Evolutionary conservation across 2,329 filamentous ascomycete genomes (phyloP).

Genomic region (Chrysosporium keratinophilum): DNA sequence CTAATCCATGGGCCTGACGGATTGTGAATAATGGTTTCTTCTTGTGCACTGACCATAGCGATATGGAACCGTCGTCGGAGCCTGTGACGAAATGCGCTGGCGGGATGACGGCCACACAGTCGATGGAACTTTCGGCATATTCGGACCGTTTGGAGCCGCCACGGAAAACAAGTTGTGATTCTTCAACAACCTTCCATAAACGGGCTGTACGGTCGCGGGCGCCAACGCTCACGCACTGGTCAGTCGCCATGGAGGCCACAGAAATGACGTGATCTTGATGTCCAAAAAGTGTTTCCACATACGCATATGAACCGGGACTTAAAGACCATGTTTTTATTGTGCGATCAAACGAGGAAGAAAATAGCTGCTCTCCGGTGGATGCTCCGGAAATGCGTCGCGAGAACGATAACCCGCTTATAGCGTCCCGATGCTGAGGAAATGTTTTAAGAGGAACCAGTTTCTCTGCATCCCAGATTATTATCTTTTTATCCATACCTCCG

Average conservation of each 20-base stretch:
- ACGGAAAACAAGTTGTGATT: slow-evolving; percentile 89
- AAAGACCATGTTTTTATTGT: slow-evolving; percentile 94
- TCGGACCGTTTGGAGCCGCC: slow-evolving; percentile 46
- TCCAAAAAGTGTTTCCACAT: slow-evolving; percentile 90
- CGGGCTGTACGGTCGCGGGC: slow-evolving; percentile 83
- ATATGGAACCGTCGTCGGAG: slow-evolving; percentile 77
- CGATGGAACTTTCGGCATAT: slow-evolving; percentile 71
- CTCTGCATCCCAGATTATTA: slow-evolving; percentile 80
- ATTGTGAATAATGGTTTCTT: slow-evolving; percentile 86
- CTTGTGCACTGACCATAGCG: slow-evolving; percentile 80
- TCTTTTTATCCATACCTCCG: slow-evolving; percentile 69
- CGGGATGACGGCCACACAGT: slow-evolving; percentile 84
- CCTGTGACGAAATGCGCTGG: slow-evolving; percentile 86
- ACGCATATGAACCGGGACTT: slow-evolving; percentile 66
- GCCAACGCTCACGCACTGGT: slow-evolving; percentile 84
- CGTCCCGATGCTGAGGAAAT: slow-evolving; percentile 84
- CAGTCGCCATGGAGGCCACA: slow-evolving; percentile 70
- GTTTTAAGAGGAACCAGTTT: slow-evolving; percentile 68
- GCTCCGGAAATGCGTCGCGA: slow-evolving; percentile 56
- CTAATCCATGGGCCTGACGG: slow-evolving; percentile 72
- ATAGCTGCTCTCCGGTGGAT: slow-evolving; percentile 65
- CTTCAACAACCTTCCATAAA: slow-evolving; percentile 92
- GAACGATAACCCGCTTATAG: slow-evolving; percentile 76
- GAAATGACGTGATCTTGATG: slow-evolving; percentile 87
- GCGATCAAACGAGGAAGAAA: slow-evolving; percentile 79